Evolutionary conservation across 441 rosid species (phyloP), one percentile per base, ranked within the genome.

Genomic region (Cnidoscolus chayamansa): DNA sequence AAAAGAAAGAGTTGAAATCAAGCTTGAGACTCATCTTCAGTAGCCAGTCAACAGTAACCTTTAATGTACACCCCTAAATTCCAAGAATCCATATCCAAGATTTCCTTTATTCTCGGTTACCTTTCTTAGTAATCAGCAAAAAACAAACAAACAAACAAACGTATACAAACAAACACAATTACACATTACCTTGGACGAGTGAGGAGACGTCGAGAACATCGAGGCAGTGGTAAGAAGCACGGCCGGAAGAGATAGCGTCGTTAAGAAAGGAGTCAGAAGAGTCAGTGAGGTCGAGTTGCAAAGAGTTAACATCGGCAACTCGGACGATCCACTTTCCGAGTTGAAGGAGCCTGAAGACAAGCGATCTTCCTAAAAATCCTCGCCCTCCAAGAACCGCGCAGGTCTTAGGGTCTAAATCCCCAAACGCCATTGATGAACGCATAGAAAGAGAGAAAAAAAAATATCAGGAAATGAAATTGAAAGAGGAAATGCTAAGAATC

Each of bases 311-410:
- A 82, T 91, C 97, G 67, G 89, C 91, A 81, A 94, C 87, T 31
- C 95, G 96, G 69, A 91, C 90, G 76, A 84, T 85, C 94, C 96
- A 94, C 73, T 63, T 70, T 62, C 90, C 87, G 74, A 86, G 85
- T 57, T 83, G 79, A 20, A 92, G 87, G 77, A 94, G 87, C 62
- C 80, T 76, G 35, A 78, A 71, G 61, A 94, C 95, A 15, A 92
- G 97, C 79, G 92, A 83, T 81, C 90, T 79, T 65, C 98, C 97
- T 17, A 88, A 63, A 81, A 89, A 89, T 1, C 97, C 93, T 68
- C 90, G 85, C 53, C 98, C 98, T 30, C 94, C 90, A 47, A 94
- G 80, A 60, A 94, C 97, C 76, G 85, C 93, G 81, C 97, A 91
- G 10, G 88, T 85, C 67, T 77, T 77, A 68, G 86, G 90, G 55